These are phyloP conservation scores for Anisogramma anomala DNA, from an alignment of 2,329 filamentous ascomycete genomes.

Conservation along the genomic window DNA sequence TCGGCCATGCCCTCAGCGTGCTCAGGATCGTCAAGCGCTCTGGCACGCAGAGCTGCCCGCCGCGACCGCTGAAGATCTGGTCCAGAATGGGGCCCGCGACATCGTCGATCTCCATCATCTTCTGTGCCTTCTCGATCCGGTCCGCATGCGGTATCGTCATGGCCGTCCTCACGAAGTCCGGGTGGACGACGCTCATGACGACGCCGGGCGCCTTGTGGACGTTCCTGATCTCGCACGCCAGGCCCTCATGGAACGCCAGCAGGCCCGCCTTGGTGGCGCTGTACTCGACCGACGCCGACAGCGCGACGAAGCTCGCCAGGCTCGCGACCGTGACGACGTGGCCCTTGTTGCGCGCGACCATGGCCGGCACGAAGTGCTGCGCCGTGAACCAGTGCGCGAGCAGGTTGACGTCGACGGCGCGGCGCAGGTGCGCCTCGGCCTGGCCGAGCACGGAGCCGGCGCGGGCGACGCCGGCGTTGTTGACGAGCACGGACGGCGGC, in stretches of 20 bases:
- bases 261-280: conserved; percentile 44
- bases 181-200: conserved; percentile 37
- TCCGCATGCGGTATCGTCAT: conserved; percentile 27
- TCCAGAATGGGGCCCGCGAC: conserved; percentile 37
- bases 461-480: conserved; percentile 44
- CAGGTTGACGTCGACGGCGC: conserved; percentile 8
- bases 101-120: conserved; percentile 26
- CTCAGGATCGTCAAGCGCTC: conserved; percentile 17
- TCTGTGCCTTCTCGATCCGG: conserved; percentile 19
- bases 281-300: conserved; percentile 48
- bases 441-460: conserved; percentile 40
- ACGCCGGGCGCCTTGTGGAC: conserved; percentile 42
- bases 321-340: conserved; percentile 50
- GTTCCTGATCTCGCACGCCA: conserved; percentile 34
- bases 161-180: conserved; percentile 36
- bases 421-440: conserved; percentile 31
- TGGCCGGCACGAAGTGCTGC: conserved; percentile 45
- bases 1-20: conserved; percentile 30
- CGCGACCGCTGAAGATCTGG: conserved; percentile 36
- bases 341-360: conserved; percentile 46
- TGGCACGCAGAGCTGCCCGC: conserved; percentile 37
- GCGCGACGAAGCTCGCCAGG: conserved; percentile 39
- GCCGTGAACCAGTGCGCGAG: conserved; percentile 34
- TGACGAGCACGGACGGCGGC: conserved; percentile 49
- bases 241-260: conserved; percentile 46